These are phyloP conservation scores for Huntiella decipiens DNA, from an alignment of 2,329 filamentous ascomycete genomes.

Conservation along the genomic window DNA sequence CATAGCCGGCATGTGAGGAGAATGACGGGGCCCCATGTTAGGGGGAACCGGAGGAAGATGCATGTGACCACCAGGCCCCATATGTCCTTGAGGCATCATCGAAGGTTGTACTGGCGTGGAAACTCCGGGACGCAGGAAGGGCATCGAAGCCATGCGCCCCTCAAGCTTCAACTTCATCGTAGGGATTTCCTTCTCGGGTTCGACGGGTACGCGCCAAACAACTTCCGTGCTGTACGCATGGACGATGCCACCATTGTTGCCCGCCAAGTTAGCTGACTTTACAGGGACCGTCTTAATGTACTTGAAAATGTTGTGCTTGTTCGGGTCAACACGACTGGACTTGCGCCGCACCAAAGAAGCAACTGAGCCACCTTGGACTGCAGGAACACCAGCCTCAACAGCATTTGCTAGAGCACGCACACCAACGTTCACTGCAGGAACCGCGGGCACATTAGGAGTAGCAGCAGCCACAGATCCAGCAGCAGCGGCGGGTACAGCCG, in stretches of 20 bases:
- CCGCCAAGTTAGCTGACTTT: constrained; percentile 36
- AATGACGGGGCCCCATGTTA: constrained; percentile 26
- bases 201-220: constrained; percentile 58
- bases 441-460: constrained; percentile 1
- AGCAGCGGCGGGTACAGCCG: neutral
- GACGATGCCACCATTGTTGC: constrained; percentile 63
- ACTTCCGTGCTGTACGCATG: constrained; percentile 69
- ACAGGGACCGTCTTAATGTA: constrained; percentile 34
- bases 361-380: neutral
- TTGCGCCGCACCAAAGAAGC: constrained; percentile 48
- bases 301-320: constrained; percentile 40
- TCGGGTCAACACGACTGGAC: constrained; percentile 49
- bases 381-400: neutral
- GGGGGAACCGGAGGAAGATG: constrained; percentile 35
- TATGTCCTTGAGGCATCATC: constrained; percentile 54
- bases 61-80: constrained; percentile 56
- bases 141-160: constrained; percentile 55
- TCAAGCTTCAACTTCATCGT: constrained; percentile 50
- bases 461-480: constrained; percentile 2
- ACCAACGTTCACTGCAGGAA: neutral
- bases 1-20: constrained; percentile 59
- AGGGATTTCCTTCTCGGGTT: constrained; percentile 47
- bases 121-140: constrained; percentile 26
- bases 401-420: neutral
- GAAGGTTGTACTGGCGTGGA: constrained; percentile 52